Evolutionary conservation across 2,329 filamentous ascomycete species (phyloP).

Genomic region (Fusarium cyanostomum): DNA sequence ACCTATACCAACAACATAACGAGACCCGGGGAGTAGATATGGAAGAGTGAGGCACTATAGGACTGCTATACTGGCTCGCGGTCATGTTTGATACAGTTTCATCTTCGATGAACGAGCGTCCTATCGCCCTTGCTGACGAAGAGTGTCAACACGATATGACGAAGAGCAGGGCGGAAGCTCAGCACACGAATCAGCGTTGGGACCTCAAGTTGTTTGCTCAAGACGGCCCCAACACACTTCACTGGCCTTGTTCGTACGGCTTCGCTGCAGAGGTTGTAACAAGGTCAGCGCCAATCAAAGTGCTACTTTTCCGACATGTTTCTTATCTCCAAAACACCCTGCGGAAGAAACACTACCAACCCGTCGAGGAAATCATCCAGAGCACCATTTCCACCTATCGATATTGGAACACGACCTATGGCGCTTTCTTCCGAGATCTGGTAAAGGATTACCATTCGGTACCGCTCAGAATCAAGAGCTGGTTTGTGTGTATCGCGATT

Average conservation of each 20-base stretch:
- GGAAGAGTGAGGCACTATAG: conserved; percentile 55
- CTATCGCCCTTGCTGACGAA: conserved; percentile 49
- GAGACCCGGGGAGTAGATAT: neutral
- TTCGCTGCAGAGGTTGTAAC: conserved; percentile 58
- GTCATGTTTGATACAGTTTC: conserved; percentile 68
- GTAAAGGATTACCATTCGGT: conserved; percentile 59
- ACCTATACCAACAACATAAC: neutral
- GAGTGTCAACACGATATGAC: conserved; percentile 50
- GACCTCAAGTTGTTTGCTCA: conserved; percentile 28
- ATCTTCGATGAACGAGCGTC: conserved; percentile 57
- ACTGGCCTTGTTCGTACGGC: conserved; percentile 64
- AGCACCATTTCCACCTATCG: conserved; percentile 59
- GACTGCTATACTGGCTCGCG: conserved; percentile 65
- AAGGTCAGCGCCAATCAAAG: conserved; percentile 65
- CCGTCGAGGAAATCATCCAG: conserved; percentile 59
- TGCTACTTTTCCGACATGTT: conserved; percentile 64
- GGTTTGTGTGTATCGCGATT: conserved; percentile 65
- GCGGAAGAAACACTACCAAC: conserved; percentile 48
- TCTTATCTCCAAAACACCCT: conserved; percentile 62
- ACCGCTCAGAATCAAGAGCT: conserved; percentile 63
- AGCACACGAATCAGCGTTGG: conserved; percentile 14
- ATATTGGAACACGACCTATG: conserved; percentile 64
- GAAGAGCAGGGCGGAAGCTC: neutral
- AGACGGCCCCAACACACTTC: conserved; percentile 41
- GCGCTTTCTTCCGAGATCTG: conserved; percentile 61